Conservation (phyloP, 148 eudicot genomes). For the Fagopyrum homotropicum region DNA sequence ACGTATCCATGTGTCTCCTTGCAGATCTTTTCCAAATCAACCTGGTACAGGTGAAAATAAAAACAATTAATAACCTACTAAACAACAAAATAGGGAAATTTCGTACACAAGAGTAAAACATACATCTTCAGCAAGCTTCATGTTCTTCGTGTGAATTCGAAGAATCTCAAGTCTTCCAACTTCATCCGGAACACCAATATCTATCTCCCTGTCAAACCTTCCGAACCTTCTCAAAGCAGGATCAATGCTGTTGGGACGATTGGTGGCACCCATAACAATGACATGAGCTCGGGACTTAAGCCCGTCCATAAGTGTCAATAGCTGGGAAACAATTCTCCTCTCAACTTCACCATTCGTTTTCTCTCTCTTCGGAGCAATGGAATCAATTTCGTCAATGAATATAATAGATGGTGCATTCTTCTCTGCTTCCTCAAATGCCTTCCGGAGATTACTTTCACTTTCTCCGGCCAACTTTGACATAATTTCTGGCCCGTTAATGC, state of each 20-base stretch:
- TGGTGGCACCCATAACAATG: slow-evolving; percentile 90
- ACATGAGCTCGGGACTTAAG: slow-evolving; percentile 86
- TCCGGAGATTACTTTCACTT: slow-evolving; percentile 91
- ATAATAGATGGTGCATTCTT: slow-evolving; percentile 91
- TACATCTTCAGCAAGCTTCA: slow-evolving; percentile 93
- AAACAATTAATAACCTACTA: slow-evolving; percentile 1
- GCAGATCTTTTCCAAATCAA: slow-evolving; percentile 16
- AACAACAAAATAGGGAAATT: not conserved
- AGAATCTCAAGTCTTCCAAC: slow-evolving; percentile 84
- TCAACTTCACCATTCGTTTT: slow-evolving; percentile 93
- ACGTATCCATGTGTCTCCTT: slow-evolving; percentile 15
- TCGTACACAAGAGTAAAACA: slow-evolving; percentile 1
- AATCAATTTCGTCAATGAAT: slow-evolving; percentile 85
- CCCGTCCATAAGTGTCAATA: slow-evolving; percentile 88
- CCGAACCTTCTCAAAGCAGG: slow-evolving; percentile 89
- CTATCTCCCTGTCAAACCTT: slow-evolving; percentile 85
- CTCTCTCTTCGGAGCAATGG: slow-evolving; percentile 91
- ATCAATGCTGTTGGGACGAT: slow-evolving; percentile 90
- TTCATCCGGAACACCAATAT: slow-evolving; percentile 94
- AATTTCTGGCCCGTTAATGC: slow-evolving; percentile 87
- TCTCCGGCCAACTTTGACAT: slow-evolving; percentile 95
- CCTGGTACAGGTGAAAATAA: slow-evolving; percentile 6
- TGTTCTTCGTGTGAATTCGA: slow-evolving; percentile 86
- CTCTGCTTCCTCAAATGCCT: slow-evolving; percentile 95
- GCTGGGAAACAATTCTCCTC: slow-evolving; percentile 92